Evolutionary conservation across 2,329 filamentous ascomycete species (phyloP), one percentile per base, ranked within the genome.

Genomic region (Raffaelea arxii): DNA sequence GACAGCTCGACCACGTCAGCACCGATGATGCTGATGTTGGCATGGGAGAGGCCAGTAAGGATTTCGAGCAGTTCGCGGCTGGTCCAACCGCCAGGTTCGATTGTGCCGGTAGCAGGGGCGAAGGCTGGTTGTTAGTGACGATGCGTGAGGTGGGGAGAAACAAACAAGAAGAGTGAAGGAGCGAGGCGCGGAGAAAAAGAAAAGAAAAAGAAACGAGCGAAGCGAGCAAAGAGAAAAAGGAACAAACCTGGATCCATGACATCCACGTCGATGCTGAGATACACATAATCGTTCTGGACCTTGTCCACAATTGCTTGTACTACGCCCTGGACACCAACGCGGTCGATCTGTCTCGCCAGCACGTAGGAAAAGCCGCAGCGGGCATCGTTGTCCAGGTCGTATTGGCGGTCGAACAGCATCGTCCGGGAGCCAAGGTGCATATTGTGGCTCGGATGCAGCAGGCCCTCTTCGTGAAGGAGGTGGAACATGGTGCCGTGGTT

Each of bases 1-100:
- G 82, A 77, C 6, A 91, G 85, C 65, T 91, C 86, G 4, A 91
- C 86, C 41, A 91, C 76, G 65, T 91, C 86, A 0, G 81, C 86
- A 2, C 84, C 86, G 1, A 91, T 78, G 6, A 91, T 68, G 52
- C 87, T 84, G 57, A 91, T 62, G 0, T 70, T 76, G 55, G 83
- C 79, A 18, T 44, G 38, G 18, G 25, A 18, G 12, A 91, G 74
- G 0, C 83, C 84, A 21, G 86, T 74, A 50, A 91, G 64, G 46
- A 91, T 82, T 3, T 80, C 71, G 50, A 90, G 82, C 49, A 92
- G 67, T 63, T 91, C 86, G 30, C 86, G 72, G 4, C 80, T 86
- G 3, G 83, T 86, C 86, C 85, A 91, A 18, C 86, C 86, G 43
- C 86, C 86, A 0, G 84, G 80, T 62, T 90, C 86, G 0, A 85